Evolutionary conservation across 176 grass and related monocot genomes (phyloP).

Genomic region (Elaeis guineensis): DNA sequence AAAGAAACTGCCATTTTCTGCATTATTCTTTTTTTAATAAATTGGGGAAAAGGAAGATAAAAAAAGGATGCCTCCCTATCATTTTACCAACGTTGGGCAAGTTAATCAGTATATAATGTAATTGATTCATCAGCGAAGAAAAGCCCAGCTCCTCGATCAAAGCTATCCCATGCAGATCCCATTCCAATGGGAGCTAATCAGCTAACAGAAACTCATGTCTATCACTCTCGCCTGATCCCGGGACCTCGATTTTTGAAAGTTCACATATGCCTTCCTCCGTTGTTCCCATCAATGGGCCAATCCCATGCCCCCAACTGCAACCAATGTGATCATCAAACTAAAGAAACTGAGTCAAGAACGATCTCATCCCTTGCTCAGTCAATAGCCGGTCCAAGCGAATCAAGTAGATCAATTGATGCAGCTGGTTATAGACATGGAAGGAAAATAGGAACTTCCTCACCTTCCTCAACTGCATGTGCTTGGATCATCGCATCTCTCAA

Average conservation of each 20-base stretch:
- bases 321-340: too few relatives aligned
- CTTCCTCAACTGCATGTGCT: neutral
- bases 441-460: neutral
- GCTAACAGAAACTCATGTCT: too few relatives aligned
- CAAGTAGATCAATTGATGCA: neutral
- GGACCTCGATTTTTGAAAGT: too few relatives aligned
- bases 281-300: too few relatives aligned
- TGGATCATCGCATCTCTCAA: neutral
- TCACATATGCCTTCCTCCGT: too few relatives aligned
- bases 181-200: neutral
- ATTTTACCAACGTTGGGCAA: neutral
- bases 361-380: neutral
- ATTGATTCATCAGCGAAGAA: neutral
- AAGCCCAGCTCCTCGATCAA: neutral
- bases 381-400: neutral
- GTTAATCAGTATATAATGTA: slow-evolving; percentile 5
- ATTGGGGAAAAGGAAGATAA: too few relatives aligned
- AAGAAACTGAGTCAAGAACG: neutral
- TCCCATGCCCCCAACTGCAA: too few relatives aligned
- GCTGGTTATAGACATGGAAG: neutral
- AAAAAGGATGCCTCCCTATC: too few relatives aligned
- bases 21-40: too few relatives aligned
- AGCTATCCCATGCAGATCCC: neutral
- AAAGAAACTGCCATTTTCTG: too few relatives aligned
- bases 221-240: too few relatives aligned